Evolutionary conservation across 108 stramenopile genomes (phyloP), one percentile per base, ranked within the genome.

Genomic region (Nitzschia putrida): DNA sequence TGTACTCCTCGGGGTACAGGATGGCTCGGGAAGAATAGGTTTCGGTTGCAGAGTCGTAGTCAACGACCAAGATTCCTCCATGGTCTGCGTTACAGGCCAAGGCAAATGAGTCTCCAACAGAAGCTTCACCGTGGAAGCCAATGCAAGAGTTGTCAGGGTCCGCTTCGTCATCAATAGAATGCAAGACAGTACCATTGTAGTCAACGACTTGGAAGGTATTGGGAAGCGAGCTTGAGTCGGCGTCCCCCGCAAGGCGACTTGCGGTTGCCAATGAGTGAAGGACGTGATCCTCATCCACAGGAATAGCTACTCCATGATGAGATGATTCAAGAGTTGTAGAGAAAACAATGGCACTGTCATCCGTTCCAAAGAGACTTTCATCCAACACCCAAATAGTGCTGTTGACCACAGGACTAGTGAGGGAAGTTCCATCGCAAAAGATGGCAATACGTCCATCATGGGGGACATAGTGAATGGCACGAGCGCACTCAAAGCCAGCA

Each of bases 221-320:
- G 9, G 76, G 76, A 34, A 77, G 76, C 0, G 76, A 44, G 1
- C 12, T 20, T 7, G 45, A 2, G 14, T 64, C 72, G 12, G 52
- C 1, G 38, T 7, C 34, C 1, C 63, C 23, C 23, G 53, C 56
- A 20, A 77, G 21, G 3, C 76, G 61, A 12, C 65, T 63, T 12
- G 53, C 53, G 8, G 43, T 53, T 7, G 76, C 63, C 53, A 77
- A 39, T 2, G 76, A 77, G 44, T 65, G 38, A 11, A 77, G 44
- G 22, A 77, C 20, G 40, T 69, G 76, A 1, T 39, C 63, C 23
- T 71, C 55, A 40, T 70, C 69, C 34, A 77, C 60, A 21, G 76
- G 64, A 29, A 71, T 42, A 11, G 76, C 68, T 1, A 71, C 69
- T 26, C 76, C 76, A 49, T 77, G 76, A 23, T 77, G 76, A 57